A percentile compares a stretch with the other conserved stretches of the same genome.
Evolutionary conservation across 163 green algal genomes (phyloP).

Genomic region (Prototheca wickerhamii): DNA sequence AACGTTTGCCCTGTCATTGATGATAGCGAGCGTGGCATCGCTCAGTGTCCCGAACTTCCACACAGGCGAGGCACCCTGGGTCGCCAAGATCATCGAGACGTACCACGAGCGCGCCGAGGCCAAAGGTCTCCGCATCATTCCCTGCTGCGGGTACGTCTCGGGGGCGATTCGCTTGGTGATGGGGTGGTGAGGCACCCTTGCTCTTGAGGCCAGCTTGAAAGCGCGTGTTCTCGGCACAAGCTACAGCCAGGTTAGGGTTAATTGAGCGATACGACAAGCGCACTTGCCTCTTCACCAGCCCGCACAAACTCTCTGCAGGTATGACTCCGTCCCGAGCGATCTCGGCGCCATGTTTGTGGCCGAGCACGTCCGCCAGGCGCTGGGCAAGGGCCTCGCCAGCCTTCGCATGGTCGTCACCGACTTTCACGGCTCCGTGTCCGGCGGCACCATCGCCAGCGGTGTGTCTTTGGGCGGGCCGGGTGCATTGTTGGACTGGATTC

Average conservation of each 20-base stretch:
- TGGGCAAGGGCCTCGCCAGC: conserved; percentile 20
- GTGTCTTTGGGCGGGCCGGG: conserved; percentile 1
- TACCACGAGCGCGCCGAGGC: conserved; percentile 44
- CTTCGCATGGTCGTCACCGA: conserved; percentile 28
- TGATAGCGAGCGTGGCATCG: not conserved
- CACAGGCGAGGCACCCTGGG: conserved; percentile 61
- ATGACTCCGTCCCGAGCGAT: conserved; percentile 61
- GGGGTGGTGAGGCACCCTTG: not conserved
- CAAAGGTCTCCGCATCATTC: conserved; percentile 58
- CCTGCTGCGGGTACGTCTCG: conserved; percentile 51
- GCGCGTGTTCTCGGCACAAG: not conserved
- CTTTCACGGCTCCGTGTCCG: conserved; percentile 40
- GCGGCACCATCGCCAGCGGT: conserved; percentile 57
- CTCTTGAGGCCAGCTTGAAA: not conserved
- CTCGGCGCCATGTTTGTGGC: conserved; percentile 61
- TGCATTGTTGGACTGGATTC: not conserved
- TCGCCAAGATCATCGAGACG: conserved; percentile 44
- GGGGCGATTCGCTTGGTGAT: not conserved
- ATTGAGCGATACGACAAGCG: not conserved
- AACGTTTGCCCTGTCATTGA: not conserved
- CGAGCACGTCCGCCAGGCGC: conserved; percentile 45
- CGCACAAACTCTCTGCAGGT: conserved; percentile 11
- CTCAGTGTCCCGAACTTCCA: not conserved
- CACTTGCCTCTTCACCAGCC: not conserved
- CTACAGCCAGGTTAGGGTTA: not conserved